Evolutionary conservation across 441 rosid species (phyloP).

Genomic region (Francoa sonchifolia): DNA sequence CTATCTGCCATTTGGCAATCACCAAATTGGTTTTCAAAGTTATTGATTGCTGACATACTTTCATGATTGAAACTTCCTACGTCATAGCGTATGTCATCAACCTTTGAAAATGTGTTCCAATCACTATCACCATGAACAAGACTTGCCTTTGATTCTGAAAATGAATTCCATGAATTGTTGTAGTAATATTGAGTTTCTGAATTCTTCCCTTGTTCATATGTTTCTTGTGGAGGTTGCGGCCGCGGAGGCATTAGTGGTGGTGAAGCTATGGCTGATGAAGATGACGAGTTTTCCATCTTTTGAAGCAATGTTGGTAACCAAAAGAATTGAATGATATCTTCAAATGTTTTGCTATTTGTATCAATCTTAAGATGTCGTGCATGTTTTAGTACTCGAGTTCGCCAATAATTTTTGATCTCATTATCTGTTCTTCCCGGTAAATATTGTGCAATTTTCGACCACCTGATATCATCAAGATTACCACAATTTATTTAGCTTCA

Average conservation of each 20-base stretch:
- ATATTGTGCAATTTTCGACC: slow-evolving; percentile 72
- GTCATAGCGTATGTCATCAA: slow-evolving; percentile 15
- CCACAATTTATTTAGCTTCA: too few species aligned
- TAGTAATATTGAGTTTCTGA: too few species aligned
- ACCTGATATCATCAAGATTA: slow-evolving; percentile 19
- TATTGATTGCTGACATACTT: slow-evolving; percentile 5
- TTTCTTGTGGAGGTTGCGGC: not conserved
- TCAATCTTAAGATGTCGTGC: slow-evolving; percentile 49
- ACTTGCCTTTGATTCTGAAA: too few species aligned
- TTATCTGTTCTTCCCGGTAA: too few species aligned
- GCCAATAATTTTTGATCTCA: slow-evolving; percentile 74
- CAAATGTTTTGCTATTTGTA: slow-evolving; percentile 35
- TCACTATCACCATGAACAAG: too few species aligned
- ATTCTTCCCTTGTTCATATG: too few species aligned
- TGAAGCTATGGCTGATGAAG: too few species aligned
- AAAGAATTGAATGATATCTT: slow-evolving; percentile 24
- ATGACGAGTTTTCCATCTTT: slow-evolving; percentile 19
- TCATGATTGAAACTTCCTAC: slow-evolving; percentile 16
- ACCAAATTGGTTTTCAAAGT: slow-evolving; percentile 3
- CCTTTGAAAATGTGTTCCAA: too few species aligned
- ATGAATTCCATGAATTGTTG: too few species aligned
- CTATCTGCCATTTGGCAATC: slow-evolving; percentile 14
- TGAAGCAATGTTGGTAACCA: slow-evolving; percentile 49
- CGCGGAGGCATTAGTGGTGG: slow-evolving; percentile 2
- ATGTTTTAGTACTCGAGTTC: slow-evolving; percentile 64